Evolutionary conservation across 768 basidiomycete genomes (phyloP).

Genomic region (Naematelia encephala): DNA sequence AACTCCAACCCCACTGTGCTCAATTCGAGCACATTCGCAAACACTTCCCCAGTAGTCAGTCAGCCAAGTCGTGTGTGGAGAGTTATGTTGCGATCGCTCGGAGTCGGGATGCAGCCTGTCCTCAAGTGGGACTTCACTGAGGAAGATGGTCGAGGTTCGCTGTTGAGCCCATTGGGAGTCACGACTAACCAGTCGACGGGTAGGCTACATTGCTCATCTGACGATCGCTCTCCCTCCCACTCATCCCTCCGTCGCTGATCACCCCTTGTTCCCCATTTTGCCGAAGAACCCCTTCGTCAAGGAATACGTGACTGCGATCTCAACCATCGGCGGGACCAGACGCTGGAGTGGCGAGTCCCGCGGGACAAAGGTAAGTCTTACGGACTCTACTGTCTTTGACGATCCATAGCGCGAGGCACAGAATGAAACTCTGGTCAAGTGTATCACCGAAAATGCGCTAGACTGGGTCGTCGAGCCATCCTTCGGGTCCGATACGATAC

Average conservation of each 20-base stretch:
- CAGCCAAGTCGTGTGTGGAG: conserved; percentile 44
- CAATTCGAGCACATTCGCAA: too few species aligned
- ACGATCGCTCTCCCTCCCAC: conserved; percentile 29
- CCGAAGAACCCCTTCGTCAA: conserved; percentile 25
- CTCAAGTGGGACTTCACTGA: conserved; percentile 32
- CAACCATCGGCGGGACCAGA: conserved; percentile 26
- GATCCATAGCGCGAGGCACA: conserved; percentile 29
- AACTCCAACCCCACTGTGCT: background rate
- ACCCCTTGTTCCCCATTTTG: conserved; percentile 22
- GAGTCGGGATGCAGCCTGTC: conserved; percentile 24
- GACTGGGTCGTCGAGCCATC: conserved; percentile 19
- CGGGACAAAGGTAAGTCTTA: conserved; percentile 28
- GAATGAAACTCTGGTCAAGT: conserved; percentile 25
- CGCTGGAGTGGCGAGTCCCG: conserved; percentile 26
- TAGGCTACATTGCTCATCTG: conserved; percentile 15
- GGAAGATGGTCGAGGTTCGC: conserved; percentile 1
- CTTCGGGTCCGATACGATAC: too few species aligned
- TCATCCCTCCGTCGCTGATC: conserved; percentile 24
- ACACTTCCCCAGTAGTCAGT: conserved; percentile 16
- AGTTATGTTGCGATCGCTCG: conserved; percentile 25
- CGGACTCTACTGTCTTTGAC: background rate
- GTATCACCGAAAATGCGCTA: conserved; percentile 25
- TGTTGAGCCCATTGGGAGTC: too few species aligned
- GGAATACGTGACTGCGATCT: conserved; percentile 27
- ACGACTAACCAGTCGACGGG: background rate